Base-by-base conservation (phyloP, 805 yeast genomes). In the Jamesozyma rosinii region DNA sequence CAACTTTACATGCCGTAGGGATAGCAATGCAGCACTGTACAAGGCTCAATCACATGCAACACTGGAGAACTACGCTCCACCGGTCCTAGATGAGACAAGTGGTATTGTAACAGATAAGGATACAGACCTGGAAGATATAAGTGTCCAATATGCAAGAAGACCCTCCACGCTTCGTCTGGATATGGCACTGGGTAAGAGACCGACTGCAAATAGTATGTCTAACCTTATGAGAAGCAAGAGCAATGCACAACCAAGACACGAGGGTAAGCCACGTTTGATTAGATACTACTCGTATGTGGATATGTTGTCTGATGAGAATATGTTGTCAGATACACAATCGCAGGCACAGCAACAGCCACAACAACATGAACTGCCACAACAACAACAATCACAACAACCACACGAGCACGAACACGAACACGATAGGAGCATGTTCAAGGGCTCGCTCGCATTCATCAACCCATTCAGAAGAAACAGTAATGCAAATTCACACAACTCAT, bases 241-340 rank as follows among this genome's bases (percentile, higher is more conserved):
- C 13, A 20, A 35, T 19, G 9, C 37, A 14, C 19, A 33, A 14
- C 10, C 6, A 6, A 24, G 29, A 24, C 29, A 24, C 29, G 33
- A 18, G 11, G 29, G 20, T 54, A 56, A 26, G 47, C 57, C 36
- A 8, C 30, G 32, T 41, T 46, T 58, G 8, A 49, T 72, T 36
- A 63, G 69, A 35, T 83, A 83, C 57, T 81, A 77, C 55, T 80
- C 88, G 2, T 85, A 82, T 60, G 95, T 92, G 3, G 95, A 85
- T 53, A 74, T 85, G 74, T 72, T 83, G 48, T 75, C 69, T 49
- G 78, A 76, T 51, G 90, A 82, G 58, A 40, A 41, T 21, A 32
- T n/a, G n/a, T n/a, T n/a, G n/a, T n/a, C n/a, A n/a, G n/a, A n/a
- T n/a, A n/a, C n/a, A n/a, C n/a, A n/a, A n/a, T n/a, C n/a, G n/a